phyloP scores from a whole-genome alignment of 1,139 yeast genomes.

The Ogataea hybrid region DNA sequence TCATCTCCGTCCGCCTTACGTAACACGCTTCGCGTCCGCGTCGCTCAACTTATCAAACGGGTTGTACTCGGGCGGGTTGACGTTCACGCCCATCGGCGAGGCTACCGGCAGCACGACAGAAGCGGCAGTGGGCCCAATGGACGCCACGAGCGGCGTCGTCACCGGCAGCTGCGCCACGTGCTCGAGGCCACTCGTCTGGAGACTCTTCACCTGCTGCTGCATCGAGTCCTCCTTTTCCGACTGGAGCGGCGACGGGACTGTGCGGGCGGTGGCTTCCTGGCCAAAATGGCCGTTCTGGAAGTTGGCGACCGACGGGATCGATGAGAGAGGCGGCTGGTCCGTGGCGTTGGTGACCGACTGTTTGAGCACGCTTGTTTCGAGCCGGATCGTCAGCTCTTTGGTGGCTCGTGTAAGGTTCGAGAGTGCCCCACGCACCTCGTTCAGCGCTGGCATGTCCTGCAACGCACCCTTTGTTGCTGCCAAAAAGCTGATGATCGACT shows the following conservation, averaged over 20 bases:
- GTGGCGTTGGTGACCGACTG: constrained; percentile 25
- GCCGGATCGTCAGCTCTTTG: constrained; percentile 80
- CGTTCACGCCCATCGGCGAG: constrained; percentile 23
- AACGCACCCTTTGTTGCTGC: constrained; percentile 77
- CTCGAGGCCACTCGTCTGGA: constrained; percentile 17
- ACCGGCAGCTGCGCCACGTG: constrained; percentile 23
- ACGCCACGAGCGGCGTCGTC: constrained; percentile 34
- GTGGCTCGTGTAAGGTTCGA: constrained; percentile 83
- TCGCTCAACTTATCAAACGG: constrained; percentile 25
- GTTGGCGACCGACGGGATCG: constrained; percentile 33
- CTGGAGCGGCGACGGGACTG: not conserved
- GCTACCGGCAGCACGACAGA: constrained; percentile 30
- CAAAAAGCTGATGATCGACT: constrained; percentile 77
- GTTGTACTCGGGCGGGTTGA: constrained; percentile 19
- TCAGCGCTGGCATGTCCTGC: constrained; percentile 79
- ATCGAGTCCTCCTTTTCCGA: constrained; percentile 12
- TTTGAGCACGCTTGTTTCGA: constrained; percentile 62
- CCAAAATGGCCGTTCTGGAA: constrained; percentile 18
- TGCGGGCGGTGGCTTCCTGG: not conserved
- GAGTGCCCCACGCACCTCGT: constrained; percentile 77
- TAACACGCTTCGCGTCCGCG: constrained; percentile 1
- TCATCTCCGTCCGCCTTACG: not conserved
- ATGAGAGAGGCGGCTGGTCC: constrained; percentile 32
- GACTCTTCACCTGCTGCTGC: constrained; percentile 25
- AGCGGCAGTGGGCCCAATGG: constrained; percentile 34